phyloP scores from a whole-genome alignment of 2,329 filamentous ascomycete species.

The Curvularia sp. region DNA sequence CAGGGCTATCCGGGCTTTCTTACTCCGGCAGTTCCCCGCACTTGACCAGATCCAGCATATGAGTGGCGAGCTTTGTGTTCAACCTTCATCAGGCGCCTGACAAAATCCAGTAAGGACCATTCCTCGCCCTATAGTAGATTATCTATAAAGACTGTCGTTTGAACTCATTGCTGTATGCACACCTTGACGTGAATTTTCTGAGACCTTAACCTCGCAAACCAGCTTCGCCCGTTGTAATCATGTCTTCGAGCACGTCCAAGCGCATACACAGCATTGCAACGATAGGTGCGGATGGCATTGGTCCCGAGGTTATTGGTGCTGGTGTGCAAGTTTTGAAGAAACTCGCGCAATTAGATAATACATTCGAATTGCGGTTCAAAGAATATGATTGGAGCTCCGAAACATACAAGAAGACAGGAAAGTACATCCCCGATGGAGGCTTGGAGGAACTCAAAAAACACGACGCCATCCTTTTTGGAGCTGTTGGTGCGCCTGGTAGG shows the following conservation, averaged over 20 bases:
- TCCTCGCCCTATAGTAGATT: neutral
- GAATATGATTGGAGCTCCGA: conserved; percentile 72
- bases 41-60: conserved; percentile 5
- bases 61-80: conserved; percentile 7
- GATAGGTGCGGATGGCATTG: conserved; percentile 75
- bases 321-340: conserved; percentile 68
- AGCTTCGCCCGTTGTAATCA: conserved; percentile 10
- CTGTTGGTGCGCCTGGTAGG: conserved; percentile 67
- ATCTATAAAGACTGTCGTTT: neutral
- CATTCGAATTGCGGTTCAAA: conserved; percentile 67
- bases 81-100: neutral
- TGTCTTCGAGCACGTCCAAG: conserved; percentile 34
- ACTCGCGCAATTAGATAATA: conserved; percentile 59
- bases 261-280: conserved; percentile 42
- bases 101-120: neutral
- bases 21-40: conserved; percentile 26
- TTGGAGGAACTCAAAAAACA: conserved; percentile 64
- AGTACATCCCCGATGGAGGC: conserved; percentile 68
- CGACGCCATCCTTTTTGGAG: conserved; percentile 72
- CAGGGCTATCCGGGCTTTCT: conserved; percentile 27
- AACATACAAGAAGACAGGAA: conserved; percentile 69
- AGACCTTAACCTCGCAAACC: neutral
- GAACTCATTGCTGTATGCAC: neutral
- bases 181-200: neutral
- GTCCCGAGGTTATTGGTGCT: conserved; percentile 70